Evolutionary conservation across 2,329 filamentous ascomycete species (phyloP).

Genomic region (Stenocarpella maydis): DNA sequence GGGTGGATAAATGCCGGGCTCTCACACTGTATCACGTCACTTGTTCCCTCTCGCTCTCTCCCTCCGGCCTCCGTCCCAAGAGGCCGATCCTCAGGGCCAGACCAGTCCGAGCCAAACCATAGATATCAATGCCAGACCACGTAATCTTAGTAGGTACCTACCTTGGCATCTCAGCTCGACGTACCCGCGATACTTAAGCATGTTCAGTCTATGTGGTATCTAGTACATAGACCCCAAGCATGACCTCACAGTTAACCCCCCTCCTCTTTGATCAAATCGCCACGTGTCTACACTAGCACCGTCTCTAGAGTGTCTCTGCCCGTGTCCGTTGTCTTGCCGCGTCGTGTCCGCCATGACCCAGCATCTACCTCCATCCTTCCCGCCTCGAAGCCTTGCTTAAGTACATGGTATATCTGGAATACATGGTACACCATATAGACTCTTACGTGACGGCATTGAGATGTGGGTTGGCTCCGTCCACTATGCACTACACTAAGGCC

Average conservation of each 20-base stretch:
- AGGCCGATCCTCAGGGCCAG: background rate
- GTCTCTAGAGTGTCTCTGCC: background rate
- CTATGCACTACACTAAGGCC: background rate
- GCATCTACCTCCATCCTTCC: background rate
- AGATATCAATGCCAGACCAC: background rate
- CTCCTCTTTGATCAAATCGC: background rate
- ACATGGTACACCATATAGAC: no score
- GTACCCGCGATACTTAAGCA: no score
- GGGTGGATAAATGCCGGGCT: background rate
- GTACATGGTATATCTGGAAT: constrained; percentile 16
- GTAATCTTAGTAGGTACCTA: background rate
- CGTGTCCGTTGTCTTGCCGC: background rate
- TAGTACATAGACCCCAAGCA: background rate
- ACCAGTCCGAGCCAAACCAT: constrained; percentile 7
- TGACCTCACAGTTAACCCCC: constrained; percentile 15
- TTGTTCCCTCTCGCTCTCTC: no score
- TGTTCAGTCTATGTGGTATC: no score
- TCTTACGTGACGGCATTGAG: constrained; percentile 20
- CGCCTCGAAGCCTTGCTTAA: constrained; percentile 3
- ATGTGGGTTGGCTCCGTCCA: constrained; percentile 2
- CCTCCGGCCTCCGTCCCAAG: no score
- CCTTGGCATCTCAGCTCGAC: background rate
- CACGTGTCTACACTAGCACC: constrained; percentile 24
- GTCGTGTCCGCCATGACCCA: background rate
- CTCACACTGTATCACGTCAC: background rate